Evolutionary conservation across 768 basidiomycete species (phyloP), one percentile per base, ranked within the genome.

Genomic region (Tephrocybe rancida): DNA sequence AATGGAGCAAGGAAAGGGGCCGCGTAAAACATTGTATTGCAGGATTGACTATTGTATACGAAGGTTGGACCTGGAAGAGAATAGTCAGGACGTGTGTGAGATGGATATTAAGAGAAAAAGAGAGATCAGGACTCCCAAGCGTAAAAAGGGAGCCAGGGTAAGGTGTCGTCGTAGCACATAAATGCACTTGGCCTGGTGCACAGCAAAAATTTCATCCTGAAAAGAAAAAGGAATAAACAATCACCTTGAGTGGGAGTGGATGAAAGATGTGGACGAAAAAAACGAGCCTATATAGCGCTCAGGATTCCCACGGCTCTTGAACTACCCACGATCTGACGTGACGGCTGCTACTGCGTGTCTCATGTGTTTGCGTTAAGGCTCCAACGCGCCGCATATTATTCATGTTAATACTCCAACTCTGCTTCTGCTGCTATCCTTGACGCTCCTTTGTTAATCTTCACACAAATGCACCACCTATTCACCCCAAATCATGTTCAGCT

Each of bases 401-500:
- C 35, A 56, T 56, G 49, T n/a, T 56, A 48, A 56, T 54, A 27
- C 42, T 42, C 9, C 42, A 26, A 41, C 30, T 22, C 32, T 25
- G 45, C 22, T 30, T 42, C 38, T 60, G 18, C 50, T 54, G 34
- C 39, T 30, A 48, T 48, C 42, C 35, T 39, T 59, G 32, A 48
- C 58, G 19, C 54, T 67, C 61, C 14, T 58, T 59, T 54, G 10
- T 42, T 42, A 22, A 16, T 35, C 50, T 57, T 32, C 47, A 38
- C 18, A 38, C 29, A 45, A 44, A 90, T 92, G 88, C 84, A 86
- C 68, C 68, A 86, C 56, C 70, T 84, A 63, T 91, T 93, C 73
- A 87, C 87, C 52, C 86, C 92, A 57, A 84, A 88, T 73, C 92
- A 94, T 75, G 82, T 92, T 63, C 83, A 85, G 61, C 85, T 94